Evolutionary conservation across 2,329 filamentous ascomycete species (phyloP), one percentile per base, ranked within the genome.

Genomic region (Diaporthe humulicola): DNA sequence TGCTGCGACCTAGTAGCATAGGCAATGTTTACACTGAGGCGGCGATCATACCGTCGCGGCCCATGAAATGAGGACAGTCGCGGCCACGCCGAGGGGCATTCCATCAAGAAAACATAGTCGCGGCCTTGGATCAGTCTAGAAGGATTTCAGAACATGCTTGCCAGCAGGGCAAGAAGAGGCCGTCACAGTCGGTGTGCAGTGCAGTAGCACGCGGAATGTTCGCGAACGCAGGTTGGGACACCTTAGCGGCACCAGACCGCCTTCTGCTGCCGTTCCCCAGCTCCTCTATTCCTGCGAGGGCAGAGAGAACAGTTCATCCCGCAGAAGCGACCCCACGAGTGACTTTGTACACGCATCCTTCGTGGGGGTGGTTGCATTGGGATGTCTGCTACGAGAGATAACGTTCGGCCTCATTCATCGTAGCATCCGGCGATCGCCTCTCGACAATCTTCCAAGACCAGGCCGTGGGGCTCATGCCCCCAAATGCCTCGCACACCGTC

Each of bases 51-150:
- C 70, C 60, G 60, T 54, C 70, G 48, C 70, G 28, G 28, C 12
- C 61, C 42, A 75, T 70, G 60, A 60, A 70, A 69, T 67, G 56
- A 70, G 58, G 33, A 67, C 52, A 25, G 70, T 30, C 70, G 70
- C 73, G 73, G 73, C 60, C 73, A 75, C 70, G 71, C 73, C 73
- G 73, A 75, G 54, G 40, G 60, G 50, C 22, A 52, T 38, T 48
- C 28, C 60, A 64, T 61, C 22, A 38, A 25, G 45, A 36, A 52
- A 36, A 52, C 45, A 42, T 25, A 52, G 30, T 67, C 30, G 61
- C 61, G 45, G 45, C 22, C 61, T 38, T 25, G 45, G 12, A 30
- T 50, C 30, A 38, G 45, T 52, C 61, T 38, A 52, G 64, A 69
- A 69, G 64, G 64, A 69, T 54, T 69, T 22, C 48, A 54, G 64